phyloP scores from a whole-genome alignment of 768 basidiomycete genomes.

The Suillus clintonianus region DNA sequence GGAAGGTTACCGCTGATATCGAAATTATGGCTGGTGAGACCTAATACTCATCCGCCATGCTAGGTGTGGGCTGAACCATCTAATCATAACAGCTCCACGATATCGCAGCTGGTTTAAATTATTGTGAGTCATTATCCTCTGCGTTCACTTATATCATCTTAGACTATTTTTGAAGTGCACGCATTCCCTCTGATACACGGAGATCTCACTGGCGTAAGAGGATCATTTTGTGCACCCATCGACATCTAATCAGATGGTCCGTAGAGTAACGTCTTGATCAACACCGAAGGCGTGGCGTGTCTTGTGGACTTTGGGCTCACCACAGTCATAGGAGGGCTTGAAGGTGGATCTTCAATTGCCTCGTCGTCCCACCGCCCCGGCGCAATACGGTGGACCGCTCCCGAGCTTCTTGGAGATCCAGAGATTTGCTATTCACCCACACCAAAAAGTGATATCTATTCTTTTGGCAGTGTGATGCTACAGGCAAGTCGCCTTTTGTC shows the following conservation, averaged over 20 bases:
- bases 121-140: not conserved
- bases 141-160: not conserved
- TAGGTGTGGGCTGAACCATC: not conserved
- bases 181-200: slow-evolving; percentile 26
- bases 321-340: slow-evolving; percentile 39
- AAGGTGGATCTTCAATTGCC: slow-evolving; percentile 25
- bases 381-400: slow-evolving; percentile 46
- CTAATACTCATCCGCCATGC: not conserved
- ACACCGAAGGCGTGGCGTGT: slow-evolving; percentile 13
- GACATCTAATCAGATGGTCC: not conserved
- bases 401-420: slow-evolving; percentile 35
- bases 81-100: not conserved
- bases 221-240: not conserved
- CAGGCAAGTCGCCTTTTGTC: slow-evolving; percentile 17
- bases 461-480: slow-evolving; percentile 31
- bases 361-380: slow-evolving; percentile 34
- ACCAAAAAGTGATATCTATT: slow-evolving; percentile 18
- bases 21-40: slow-evolving; percentile 17
- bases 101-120: slow-evolving; percentile 2
- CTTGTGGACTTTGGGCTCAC: slow-evolving; percentile 49
- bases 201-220: slow-evolving; percentile 39
- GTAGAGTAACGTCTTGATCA: slow-evolving; percentile 20
- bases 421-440: slow-evolving; percentile 6
- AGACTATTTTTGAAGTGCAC: slow-evolving; percentile 3
- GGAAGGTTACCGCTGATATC: not conserved